phyloP scores from a whole-genome alignment of 169 alveolate species.

The Cryptosporidium viatorum region DNA sequence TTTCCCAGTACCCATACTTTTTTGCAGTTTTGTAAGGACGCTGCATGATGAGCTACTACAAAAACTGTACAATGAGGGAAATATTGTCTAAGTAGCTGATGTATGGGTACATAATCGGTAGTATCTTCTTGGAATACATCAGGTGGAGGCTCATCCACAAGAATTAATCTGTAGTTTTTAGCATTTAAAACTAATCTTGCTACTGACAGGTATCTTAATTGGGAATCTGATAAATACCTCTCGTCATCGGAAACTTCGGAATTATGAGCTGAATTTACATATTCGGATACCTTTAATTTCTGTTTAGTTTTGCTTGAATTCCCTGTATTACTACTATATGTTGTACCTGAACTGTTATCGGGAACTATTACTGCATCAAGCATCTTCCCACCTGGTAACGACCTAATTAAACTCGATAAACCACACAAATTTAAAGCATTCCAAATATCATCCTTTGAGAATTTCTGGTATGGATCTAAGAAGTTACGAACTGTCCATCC shows the following conservation, averaged over 20 bases:
- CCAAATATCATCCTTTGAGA: conserved; percentile 54
- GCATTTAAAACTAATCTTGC: conserved; percentile 75
- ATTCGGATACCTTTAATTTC: background rate
- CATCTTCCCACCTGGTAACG: conserved; percentile 56
- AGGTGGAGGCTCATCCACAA: conserved; percentile 82
- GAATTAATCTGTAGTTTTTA: conserved; percentile 70
- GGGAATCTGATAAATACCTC: conserved; percentile 74
- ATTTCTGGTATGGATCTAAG: conserved; percentile 74
- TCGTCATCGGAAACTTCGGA: conserved; percentile 30
- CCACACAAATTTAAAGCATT: conserved; percentile 65
- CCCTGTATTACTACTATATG: background rate
- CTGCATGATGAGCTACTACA: conserved; percentile 80
- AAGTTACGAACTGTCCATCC: conserved; percentile 79
- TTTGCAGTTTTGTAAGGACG: conserved; percentile 79
- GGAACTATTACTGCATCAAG: conserved; percentile 70
- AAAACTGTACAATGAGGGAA: conserved; percentile 79
- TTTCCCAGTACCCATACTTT: conserved; percentile 79
- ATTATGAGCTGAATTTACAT: background rate
- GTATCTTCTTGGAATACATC: conserved; percentile 72
- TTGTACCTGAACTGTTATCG: conserved; percentile 6
- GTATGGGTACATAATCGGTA: conserved; percentile 56
- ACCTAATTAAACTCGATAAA: conserved; percentile 39
- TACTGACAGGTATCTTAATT: conserved; percentile 76
- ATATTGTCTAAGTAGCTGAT: conserved; percentile 74
- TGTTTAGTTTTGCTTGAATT: background rate